Base-by-base conservation (phyloP, 163 green algal genomes). In the Prototheca wickerhamii region DNA sequence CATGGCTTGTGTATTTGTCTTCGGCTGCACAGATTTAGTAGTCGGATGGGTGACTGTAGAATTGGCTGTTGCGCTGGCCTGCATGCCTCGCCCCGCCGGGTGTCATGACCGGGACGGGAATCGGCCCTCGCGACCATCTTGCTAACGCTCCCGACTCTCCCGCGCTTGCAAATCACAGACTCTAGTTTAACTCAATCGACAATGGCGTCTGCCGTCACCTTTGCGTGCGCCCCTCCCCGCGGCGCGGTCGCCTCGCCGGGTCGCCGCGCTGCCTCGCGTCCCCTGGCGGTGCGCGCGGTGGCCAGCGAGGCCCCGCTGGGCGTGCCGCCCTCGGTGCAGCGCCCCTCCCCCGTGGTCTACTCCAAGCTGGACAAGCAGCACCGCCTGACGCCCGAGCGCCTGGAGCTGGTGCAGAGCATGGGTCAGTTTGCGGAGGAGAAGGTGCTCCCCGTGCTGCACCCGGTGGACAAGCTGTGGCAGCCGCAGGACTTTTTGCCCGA, bases 401-500 rank as follows among this genome's bases (percentile, higher is more conserved):
- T 94, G 34, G 89, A 95, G 28, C 50, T 94, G 2, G 65, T 96
- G 12, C 58, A 76, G 20, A 71, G 64, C 63, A 82, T 94, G 65
- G 73, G 73, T 4, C 34, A 78, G 7, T 89, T 84, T 69, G 59
- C 92, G 30, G 67, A 87, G 64, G 70, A 83, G 40, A 53, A 86
- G 8, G 79, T 95, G 7, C 32, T 87, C 28, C 84, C 84, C 32
- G 67, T 85, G 23, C 73, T 84, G 12, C 83, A 84, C 32, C 76
- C 80, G 1, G 69, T 86, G 3, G 70, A 88, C 1, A 95, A 94
- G 70, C 89, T 73, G 76, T 98, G 93, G 93, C 93, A 99, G 83
- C 89, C 93, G 21, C 66, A 84, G 53, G 93, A 99, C 74, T 95
- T 91, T 69, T 78, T 98, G 50, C 93, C 93, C 26, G 63, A 87